Evolutionary conservation across 148 eudicot genomes (phyloP), one percentile per base, ranked within the genome.

Genomic region (Dianthus caryophyllus): DNA sequence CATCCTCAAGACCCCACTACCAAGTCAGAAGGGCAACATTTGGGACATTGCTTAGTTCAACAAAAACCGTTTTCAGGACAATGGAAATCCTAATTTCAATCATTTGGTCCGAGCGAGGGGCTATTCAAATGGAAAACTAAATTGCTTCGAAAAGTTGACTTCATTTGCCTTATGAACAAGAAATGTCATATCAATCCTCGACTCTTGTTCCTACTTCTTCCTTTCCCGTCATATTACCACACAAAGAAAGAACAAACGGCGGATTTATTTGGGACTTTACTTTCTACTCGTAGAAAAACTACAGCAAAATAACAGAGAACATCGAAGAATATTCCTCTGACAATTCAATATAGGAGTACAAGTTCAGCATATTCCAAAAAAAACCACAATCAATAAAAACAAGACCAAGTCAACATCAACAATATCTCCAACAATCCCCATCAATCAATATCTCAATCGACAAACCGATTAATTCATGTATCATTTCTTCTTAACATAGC

Each of bases 291-390:
- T 2, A 33, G 8, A 33, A 33, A 33, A 33, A 33, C 3, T 3
- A 2, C n/a, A 4, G 15, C 39, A 25, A 47, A 11, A 0, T 13
- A 70, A 25, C 4, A 21, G 39, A 50, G n/a, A 71, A 39, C 46
- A 11, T 25, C 21, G 52, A 25, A 68, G 67, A 24, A 67, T 67
- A 74, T 67, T 74, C 67, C 26, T 46, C 53, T 22, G 0, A 18
- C 22, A 4, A n/a, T 36, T 64, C 4, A 43, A 24, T 15, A 39
- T 36, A 62, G 11, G 30, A 75, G 17, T 18, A 24, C 26, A 29
- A 24, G 43, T 48, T 20, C 38, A 60, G 71, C 43, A 66, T 65
- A 75, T 75, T 65, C 75, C 48, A 7, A 53, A 58, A 53, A 58
- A 48, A 10, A 44, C 43, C 36, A 55, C 44, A 26, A 53, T 18